These are phyloP conservation scores for Poronia punctata DNA, from an alignment of 495 filamentous ascomycete genomes.

Conservation along the genomic window DNA sequence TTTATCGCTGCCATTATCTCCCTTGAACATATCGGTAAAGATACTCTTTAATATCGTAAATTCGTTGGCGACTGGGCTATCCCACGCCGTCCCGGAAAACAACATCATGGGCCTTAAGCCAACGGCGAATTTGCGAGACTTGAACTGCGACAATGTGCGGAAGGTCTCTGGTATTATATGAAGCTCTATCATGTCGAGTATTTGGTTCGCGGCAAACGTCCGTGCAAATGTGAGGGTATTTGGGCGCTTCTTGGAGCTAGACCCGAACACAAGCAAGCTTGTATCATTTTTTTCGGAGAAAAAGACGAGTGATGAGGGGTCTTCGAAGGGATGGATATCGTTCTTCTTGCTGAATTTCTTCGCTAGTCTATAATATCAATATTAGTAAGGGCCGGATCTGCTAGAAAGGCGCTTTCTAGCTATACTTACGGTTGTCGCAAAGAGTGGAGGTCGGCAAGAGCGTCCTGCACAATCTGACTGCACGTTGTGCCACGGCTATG, in stretches of 20 bases:
- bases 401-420: neutral
- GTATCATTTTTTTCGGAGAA: constrained; percentile 93
- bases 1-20: constrained; percentile 51
- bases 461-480: constrained; percentile 68
- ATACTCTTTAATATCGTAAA: constrained; percentile 82
- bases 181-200: constrained; percentile 91
- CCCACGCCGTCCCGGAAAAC: constrained; percentile 80
- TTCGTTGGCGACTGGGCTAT: constrained; percentile 61
- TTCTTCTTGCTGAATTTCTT: constrained; percentile 96
- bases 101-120: constrained; percentile 81
- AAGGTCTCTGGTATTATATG: constrained; percentile 63
- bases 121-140: constrained; percentile 70
- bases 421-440: constrained; percentile 58
- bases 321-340: constrained; percentile 87
- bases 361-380: constrained; percentile 34
- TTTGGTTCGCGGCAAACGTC: constrained; percentile 65
- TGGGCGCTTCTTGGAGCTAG: constrained; percentile 85
- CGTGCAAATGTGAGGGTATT: constrained; percentile 79
- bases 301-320: constrained; percentile 78
- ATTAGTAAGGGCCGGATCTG: neutral
- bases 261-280: constrained; percentile 66
- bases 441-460: constrained; percentile 72
- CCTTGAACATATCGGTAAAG: constrained; percentile 83
- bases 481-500: constrained; percentile 67
- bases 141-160: constrained; percentile 66